phyloP scores from a whole-genome alignment of 495 filamentous ascomycete genomes.

The Podospora appendiculata region DNA sequence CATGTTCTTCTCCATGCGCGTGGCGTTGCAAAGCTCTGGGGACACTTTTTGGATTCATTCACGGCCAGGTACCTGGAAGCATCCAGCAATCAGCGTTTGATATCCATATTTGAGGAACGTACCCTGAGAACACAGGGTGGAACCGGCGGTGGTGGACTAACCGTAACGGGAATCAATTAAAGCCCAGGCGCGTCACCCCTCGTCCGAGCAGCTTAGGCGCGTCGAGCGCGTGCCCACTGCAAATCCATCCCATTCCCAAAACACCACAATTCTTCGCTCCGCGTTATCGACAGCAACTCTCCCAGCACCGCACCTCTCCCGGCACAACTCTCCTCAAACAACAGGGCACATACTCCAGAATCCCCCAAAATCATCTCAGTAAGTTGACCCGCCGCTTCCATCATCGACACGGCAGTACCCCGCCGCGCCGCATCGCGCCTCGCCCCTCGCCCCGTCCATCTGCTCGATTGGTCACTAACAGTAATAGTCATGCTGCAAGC shows the following conservation, averaged over 20 bases:
- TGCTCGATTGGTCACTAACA: not conserved
- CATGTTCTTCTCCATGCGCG: too few species aligned
- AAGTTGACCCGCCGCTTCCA: not conserved
- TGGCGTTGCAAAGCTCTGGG: too few species aligned
- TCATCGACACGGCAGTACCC: not conserved
- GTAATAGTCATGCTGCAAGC: conserved; percentile 74
- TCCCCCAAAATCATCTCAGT: not conserved
- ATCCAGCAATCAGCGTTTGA: too few species aligned
- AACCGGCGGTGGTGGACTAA: not conserved
- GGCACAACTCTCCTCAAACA: not conserved
- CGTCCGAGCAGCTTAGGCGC: conserved; percentile 4
- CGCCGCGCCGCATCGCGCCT: not conserved
- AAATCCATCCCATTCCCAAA: conserved; percentile 4
- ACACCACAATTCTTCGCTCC: not conserved
- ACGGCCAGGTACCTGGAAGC: too few species aligned
- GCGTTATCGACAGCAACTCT: not conserved
- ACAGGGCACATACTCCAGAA: not conserved
- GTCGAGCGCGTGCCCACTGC: conserved; percentile 10
- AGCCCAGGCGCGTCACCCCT: conserved; percentile 13
- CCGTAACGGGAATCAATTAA: conserved; percentile 19
- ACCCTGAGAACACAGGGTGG: too few species aligned
- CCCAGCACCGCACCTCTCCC: not conserved
- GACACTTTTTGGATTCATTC: too few species aligned
- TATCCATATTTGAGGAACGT: too few species aligned
- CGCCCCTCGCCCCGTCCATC: too few species aligned